Evolutionary conservation across 345 rosid genomes (phyloP), one percentile per base, ranked within the genome.

Genomic region (Brassica carinata): DNA sequence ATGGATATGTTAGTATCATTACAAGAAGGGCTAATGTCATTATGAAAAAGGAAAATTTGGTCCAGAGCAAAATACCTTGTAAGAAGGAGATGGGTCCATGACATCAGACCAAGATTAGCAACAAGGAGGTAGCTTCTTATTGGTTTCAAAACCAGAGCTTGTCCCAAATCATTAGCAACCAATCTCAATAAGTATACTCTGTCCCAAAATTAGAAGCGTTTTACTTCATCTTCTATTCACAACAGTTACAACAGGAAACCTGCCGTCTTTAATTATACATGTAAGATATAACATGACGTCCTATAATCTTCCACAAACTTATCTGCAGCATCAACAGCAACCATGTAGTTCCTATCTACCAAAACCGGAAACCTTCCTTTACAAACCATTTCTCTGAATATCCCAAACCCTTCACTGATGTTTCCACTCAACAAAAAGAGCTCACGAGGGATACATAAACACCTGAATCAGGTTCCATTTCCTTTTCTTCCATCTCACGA

Each of bases 381-480:
- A 8, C 83, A 73, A 76, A 88, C 80, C 97, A 94, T 85, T 73
- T 87, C 91, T 78, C 85, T 84, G 71, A 89, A 84, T 69, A 87
- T 71, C 85, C 86, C 92, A 66, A 89, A 87, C 27, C 90, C 92
- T 48, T 59, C 75, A 18, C 68, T 87, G 5, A 84, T 67, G 69
- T 91, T 85, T 61, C 64, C 70, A 57, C 83, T 76, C 5, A 85
- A 87, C n/a, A 89, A 76, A 19, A 87, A 59, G 90, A 78, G 68
- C 83, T 82, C 38, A 90, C 64, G 15, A 94, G 76, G 9, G 86
- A 85, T 11, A 84, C 80, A 81, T 89, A 91, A 19, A 92, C 85
- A 75, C 76, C 91, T 26, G 87, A 73, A 69, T 91, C 91, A 23
- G 98, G 92, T 78, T 85, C 85, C 93, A 92, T 87, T 63, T 80